These are phyloP conservation scores for Codiaeum variegatum DNA, from an alignment of 441 rosid species.

Conservation along the genomic window DNA sequence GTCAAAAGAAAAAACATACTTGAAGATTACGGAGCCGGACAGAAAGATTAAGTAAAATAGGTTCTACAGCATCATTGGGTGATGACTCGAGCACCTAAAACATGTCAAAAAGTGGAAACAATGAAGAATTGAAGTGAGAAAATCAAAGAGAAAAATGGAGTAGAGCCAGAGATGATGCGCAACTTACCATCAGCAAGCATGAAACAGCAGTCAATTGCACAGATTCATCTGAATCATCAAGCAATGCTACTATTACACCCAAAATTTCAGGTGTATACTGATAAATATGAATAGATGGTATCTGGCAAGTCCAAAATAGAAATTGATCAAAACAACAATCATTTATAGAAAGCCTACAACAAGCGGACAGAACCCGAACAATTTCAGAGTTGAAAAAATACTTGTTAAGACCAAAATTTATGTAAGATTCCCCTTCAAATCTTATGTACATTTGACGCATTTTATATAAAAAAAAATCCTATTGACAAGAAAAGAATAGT, in stretches of 20 bases:
- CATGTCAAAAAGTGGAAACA: constrained; percentile 3
- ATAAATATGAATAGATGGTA: constrained; percentile 73
- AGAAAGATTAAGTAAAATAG: constrained; percentile 79
- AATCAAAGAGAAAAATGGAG: constrained; percentile 19
- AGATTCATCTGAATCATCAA: constrained; percentile 86
- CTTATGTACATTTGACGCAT: neutral
- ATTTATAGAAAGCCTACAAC: neutral
- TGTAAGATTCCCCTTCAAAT: neutral
- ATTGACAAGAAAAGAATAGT: too few species aligned
- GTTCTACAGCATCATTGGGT: constrained; percentile 81
- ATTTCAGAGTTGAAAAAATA: neutral
- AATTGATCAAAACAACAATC: neutral
- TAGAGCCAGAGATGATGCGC: constrained; percentile 16
- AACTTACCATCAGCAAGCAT: constrained; percentile 72
- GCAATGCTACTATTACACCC: constrained; percentile 84
- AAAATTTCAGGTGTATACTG: constrained; percentile 83
- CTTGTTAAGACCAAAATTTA: neutral
- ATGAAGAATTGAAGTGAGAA: constrained; percentile 1
- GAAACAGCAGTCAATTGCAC: constrained; percentile 96
- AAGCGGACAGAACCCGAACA: neutral
- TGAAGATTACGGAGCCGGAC: constrained; percentile 91
- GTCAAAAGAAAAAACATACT: constrained; percentile 32
- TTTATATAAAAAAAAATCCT: neutral
- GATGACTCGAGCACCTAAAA: constrained; percentile 79
- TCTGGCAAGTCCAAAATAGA: constrained; percentile 45